Evolutionary conservation across 1,284 basidiomycete species (phyloP).

Genomic region (Leucoagaricus sp.): DNA sequence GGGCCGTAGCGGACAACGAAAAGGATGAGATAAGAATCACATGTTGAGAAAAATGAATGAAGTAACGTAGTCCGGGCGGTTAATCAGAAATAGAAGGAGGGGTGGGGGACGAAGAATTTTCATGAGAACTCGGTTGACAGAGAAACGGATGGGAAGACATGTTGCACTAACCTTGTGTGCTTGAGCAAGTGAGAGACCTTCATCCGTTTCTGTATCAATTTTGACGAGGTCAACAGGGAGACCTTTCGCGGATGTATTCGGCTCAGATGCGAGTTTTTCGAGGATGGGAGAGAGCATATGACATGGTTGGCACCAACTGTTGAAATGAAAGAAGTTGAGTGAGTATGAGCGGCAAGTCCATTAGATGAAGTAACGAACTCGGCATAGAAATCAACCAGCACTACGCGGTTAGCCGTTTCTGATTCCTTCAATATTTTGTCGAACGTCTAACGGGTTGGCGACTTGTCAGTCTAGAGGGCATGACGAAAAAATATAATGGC

Average conservation of each 20-base stretch:
- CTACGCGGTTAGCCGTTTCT: slow-evolving; percentile 53
- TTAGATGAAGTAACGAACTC: slow-evolving; percentile 47
- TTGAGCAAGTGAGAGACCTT: slow-evolving; percentile 47
- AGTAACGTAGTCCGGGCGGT: background rate
- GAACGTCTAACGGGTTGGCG: slow-evolving; percentile 46
- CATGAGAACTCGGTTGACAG: slow-evolving; percentile 1
- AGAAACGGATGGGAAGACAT: slow-evolving; percentile 13
- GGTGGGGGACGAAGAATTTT: background rate
- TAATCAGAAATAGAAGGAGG: background rate
- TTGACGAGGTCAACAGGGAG: slow-evolving; percentile 67
- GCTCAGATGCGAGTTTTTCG: slow-evolving; percentile 49
- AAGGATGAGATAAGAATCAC: background rate
- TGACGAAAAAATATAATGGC: background rate
- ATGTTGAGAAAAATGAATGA: background rate
- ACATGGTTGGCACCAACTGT: slow-evolving; percentile 79
- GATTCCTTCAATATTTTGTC: slow-evolving; percentile 39
- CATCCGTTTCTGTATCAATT: slow-evolving; percentile 63
- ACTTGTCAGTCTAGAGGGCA: background rate
- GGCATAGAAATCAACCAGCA: slow-evolving; percentile 77
- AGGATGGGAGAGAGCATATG: slow-evolving; percentile 67
- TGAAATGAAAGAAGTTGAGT: background rate
- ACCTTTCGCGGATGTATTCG: slow-evolving; percentile 52
- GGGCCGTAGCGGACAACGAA: background rate
- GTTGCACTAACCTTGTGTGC: slow-evolving; percentile 46
- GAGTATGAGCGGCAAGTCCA: background rate